These are phyloP conservation scores for Phytophthora lateralis DNA, from an alignment of 352 stramenopile species.

Conservation along the genomic window DNA sequence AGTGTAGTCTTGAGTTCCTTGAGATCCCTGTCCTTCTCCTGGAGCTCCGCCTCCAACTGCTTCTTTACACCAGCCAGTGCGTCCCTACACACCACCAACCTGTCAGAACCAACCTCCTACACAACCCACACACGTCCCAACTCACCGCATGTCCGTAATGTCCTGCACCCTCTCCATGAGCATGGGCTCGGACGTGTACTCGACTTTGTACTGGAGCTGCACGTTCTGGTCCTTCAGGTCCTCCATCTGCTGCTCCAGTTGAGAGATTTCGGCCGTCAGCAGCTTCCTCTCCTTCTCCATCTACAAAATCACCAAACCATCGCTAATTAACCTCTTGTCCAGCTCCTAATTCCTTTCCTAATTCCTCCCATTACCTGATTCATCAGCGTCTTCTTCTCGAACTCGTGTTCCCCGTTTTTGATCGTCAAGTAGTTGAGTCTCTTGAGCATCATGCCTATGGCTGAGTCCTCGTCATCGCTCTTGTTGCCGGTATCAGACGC, in stretches of 20 bases:
- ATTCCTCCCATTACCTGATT: conserved; percentile 43
- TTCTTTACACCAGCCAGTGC: conserved; percentile 71
- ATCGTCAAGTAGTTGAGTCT: conserved; percentile 86
- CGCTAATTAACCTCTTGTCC: not conserved
- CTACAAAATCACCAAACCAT: conserved; percentile 24
- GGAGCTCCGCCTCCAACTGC: conserved; percentile 69
- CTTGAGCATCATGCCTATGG: conserved; percentile 81
- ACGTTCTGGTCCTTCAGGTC: conserved; percentile 83
- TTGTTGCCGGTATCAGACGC: conserved; percentile 10
- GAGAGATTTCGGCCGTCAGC: conserved; percentile 43
- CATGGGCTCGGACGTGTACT: conserved; percentile 85
- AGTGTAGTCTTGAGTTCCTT: conserved; percentile 40
- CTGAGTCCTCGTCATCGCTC: conserved; percentile 35
- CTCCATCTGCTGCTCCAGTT: conserved; percentile 65
- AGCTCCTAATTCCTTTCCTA: not conserved
- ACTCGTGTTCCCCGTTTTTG: conserved; percentile 85
- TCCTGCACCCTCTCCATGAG: conserved; percentile 82
- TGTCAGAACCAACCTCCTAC: not conserved
- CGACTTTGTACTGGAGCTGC: conserved; percentile 85
- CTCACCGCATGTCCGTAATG: conserved; percentile 73
- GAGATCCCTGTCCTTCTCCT: conserved; percentile 67
- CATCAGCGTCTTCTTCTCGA: conserved; percentile 87
- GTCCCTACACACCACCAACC: conserved; percentile 35
- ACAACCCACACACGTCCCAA: not conserved
- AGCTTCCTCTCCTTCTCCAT: conserved; percentile 82